Evolutionary conservation across 768 basidiomycete species (phyloP).

Genomic region (Tephrocybe sp.): DNA sequence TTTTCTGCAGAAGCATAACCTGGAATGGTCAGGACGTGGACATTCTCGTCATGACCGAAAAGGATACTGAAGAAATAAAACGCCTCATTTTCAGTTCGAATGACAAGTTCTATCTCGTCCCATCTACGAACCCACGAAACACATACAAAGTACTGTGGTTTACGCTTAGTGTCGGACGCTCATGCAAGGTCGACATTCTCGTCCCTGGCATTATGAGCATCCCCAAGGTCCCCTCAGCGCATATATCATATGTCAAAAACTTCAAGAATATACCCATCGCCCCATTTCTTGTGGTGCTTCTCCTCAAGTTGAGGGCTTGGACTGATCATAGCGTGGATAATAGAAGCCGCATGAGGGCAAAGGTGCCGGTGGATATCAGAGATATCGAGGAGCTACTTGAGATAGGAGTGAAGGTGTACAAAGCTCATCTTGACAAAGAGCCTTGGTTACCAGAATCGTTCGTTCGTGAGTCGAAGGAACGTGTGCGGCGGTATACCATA

Average conservation of each 20-base stretch:
- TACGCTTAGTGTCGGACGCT: slow-evolving; percentile 18
- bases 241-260: slow-evolving; percentile 18
- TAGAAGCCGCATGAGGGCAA: slow-evolving; percentile 29
- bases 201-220: slow-evolving; percentile 34
- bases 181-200: slow-evolving; percentile 39
- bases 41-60: slow-evolving; percentile 36
- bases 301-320: slow-evolving; percentile 43
- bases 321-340: slow-evolving; percentile 31
- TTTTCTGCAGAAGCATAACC: not conserved
- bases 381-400: slow-evolving; percentile 41
- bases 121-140: slow-evolving; percentile 32
- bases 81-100: slow-evolving; percentile 26
- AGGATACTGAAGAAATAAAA: slow-evolving; percentile 38
- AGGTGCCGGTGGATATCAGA: slow-evolving; percentile 35
- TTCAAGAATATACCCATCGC: slow-evolving; percentile 31
- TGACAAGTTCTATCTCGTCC: slow-evolving; percentile 33
- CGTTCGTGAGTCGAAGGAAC: slow-evolving; percentile 20
- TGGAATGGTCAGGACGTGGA: slow-evolving; percentile 39
- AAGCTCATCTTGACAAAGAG: slow-evolving; percentile 16
- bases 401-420: slow-evolving; percentile 28
- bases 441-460: slow-evolving; percentile 30
- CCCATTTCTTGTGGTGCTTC: slow-evolving; percentile 34
- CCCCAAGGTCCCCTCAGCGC: slow-evolving; percentile 23
- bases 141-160: slow-evolving; percentile 43
- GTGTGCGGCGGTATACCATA: slow-evolving; percentile 23